These are phyloP conservation scores for Letharia columbiana DNA, from an alignment of 495 filamentous ascomycete genomes.

Conservation along the genomic window DNA sequence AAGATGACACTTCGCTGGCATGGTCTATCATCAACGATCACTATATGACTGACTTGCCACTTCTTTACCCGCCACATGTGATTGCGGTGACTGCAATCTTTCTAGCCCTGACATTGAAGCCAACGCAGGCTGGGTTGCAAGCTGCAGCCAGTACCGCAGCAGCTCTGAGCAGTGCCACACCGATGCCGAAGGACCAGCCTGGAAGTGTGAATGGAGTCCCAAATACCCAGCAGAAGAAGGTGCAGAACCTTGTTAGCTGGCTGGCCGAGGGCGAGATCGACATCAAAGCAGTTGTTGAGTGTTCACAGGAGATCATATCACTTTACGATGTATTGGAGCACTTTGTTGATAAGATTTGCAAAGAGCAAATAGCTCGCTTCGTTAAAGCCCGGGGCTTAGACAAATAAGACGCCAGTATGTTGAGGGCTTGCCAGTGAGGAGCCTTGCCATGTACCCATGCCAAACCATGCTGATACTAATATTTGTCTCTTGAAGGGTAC, in stretches of 20 bases:
- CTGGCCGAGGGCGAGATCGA: slow-evolving; percentile 89
- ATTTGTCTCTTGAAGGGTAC: neutral
- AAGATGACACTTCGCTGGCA: slow-evolving; percentile 70
- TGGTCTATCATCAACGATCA: slow-evolving; percentile 93
- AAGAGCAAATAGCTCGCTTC: slow-evolving; percentile 70
- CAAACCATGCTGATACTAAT: neutral
- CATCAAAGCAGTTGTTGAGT: slow-evolving; percentile 85
- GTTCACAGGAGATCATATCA: slow-evolving; percentile 89
- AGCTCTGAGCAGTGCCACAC: slow-evolving; percentile 32
- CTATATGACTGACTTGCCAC: slow-evolving; percentile 86
- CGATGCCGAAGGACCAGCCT: slow-evolving; percentile 21
- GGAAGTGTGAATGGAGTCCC: slow-evolving; percentile 11
- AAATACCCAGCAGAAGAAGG: slow-evolving; percentile 42
- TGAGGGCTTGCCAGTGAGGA: neutral
- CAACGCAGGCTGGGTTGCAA: slow-evolving; percentile 42
- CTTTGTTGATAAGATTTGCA: slow-evolving; percentile 76
- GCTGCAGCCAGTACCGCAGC: slow-evolving; percentile 29
- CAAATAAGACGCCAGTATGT: slow-evolving; percentile 39
- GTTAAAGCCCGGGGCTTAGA: slow-evolving; percentile 77
- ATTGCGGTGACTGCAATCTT: slow-evolving; percentile 88
- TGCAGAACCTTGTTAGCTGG: slow-evolving; percentile 73
- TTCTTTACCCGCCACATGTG: slow-evolving; percentile 80
- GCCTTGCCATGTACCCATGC: neutral
- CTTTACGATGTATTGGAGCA: slow-evolving; percentile 89
- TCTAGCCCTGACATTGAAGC: slow-evolving; percentile 68